Conservation (phyloP, 805 yeast genomes). For the Lipomyces oligophaga region DNA sequence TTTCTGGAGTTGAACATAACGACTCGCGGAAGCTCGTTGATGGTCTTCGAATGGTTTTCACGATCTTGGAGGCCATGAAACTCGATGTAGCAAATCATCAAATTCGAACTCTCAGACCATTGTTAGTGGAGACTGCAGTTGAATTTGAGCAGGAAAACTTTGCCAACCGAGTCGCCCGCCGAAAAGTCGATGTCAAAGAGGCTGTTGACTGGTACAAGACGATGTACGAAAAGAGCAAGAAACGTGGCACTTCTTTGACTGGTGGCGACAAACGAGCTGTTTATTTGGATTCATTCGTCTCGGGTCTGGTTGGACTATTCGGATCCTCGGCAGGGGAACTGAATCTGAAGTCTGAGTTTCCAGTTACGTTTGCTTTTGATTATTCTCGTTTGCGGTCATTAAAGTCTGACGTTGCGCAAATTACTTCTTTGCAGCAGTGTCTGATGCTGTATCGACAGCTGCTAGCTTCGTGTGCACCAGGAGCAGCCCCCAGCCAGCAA, state of each 20-base stretch:
- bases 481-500: conserved; percentile 4
- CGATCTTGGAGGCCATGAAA: conserved; percentile 89
- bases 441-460: conserved; percentile 68
- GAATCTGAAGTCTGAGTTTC: conserved; percentile 62
- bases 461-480: conserved; percentile 31
- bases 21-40: conserved; percentile 50
- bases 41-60: conserved; percentile 72
- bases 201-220: conserved; percentile 64
- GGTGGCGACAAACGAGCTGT: conserved; percentile 1
- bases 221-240: conserved; percentile 31
- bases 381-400: conserved; percentile 71
- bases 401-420: conserved; percentile 80
- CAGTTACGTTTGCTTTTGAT: conserved; percentile 78
- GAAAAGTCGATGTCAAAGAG: conserved; percentile 57
- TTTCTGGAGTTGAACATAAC: conserved; percentile 10
- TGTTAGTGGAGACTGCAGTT: conserved; percentile 77
- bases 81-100: conserved; percentile 94
- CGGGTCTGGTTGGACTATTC: conserved; percentile 25
- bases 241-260: too few species aligned
- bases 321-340: conserved; percentile 6
- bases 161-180: conserved; percentile 39
- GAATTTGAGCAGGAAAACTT: conserved; percentile 87
- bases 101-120: conserved; percentile 78
- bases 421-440: conserved; percentile 75
- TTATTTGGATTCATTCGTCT: conserved; percentile 14